Conservation (phyloP, 208 protist species). For the Histomonas meleagridis region DNA sequence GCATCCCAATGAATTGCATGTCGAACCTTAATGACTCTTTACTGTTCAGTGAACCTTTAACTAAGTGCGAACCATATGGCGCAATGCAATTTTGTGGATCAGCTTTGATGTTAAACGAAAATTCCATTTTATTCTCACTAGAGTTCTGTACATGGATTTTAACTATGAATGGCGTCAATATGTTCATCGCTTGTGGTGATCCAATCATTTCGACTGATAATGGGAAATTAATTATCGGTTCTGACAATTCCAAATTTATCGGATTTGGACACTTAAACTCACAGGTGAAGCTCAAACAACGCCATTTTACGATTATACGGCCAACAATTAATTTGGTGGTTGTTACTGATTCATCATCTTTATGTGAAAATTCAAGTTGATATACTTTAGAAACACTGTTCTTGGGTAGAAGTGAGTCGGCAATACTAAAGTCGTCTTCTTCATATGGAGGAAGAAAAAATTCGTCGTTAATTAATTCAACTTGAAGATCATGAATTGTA, state of each 20-base stretch:
- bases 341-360: neutral
- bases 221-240: neutral
- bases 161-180: neutral
- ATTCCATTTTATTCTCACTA: neutral
- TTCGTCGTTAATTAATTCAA: too few species aligned
- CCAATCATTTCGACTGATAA: neutral
- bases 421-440: too few species aligned
- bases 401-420: neutral
- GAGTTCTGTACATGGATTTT: neutral
- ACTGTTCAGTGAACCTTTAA: neutral
- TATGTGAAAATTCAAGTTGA: neutral
- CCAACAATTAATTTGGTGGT: neutral
- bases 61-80: neutral
- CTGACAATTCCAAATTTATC: too few species aligned
- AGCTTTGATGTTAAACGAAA: neutral
- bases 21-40: neutral
- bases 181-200: neutral
- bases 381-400: neutral
- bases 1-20: neutral
- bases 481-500: too few species aligned
- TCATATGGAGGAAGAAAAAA: too few species aligned
- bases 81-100: neutral
- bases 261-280: neutral
- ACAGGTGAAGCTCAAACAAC: neutral
- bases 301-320: neutral